Conservation (phyloP, 441 rosid genomes). For the Populus hybrid region DNA sequence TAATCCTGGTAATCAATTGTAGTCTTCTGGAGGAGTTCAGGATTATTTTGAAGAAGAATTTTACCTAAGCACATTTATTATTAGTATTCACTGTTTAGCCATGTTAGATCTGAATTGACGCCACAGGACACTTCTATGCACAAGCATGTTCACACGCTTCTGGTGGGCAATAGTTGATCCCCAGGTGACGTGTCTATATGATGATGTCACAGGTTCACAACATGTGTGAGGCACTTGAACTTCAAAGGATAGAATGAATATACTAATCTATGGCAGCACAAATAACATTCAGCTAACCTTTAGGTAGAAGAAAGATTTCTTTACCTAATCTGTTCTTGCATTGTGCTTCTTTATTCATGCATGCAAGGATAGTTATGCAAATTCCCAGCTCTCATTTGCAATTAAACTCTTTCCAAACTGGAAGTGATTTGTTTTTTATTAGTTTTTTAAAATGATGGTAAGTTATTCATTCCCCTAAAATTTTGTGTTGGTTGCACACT, state of each 20-base stretch:
- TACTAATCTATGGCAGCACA: not conserved
- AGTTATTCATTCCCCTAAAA: not conserved
- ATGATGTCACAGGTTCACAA: not conserved
- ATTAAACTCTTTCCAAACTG: not conserved
- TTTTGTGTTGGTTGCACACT: not conserved
- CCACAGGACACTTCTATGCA: not conserved
- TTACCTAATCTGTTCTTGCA: slow-evolving; percentile 4
- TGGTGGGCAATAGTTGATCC: not conserved
- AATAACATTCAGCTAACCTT: not conserved
- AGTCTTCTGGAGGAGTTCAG: not conserved
- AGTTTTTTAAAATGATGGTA: not conserved
- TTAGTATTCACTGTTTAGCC: not conserved
- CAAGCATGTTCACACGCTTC: not conserved
- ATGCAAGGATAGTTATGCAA: not conserved
- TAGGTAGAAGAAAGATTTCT: not conserved
- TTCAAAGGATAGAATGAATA: not conserved
- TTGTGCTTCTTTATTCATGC: not conserved
- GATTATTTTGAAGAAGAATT: slow-evolving; percentile 1
- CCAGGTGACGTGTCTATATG: not conserved
- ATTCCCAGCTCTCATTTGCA: not conserved
- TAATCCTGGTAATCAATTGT: not conserved
- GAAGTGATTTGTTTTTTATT: not conserved
- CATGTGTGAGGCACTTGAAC: not conserved
- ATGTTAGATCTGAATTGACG: not conserved
- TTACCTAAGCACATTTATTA: not conserved